Conservation (phyloP, 83 land plant genomes). For the Diphasiastrum complanatum region DNA sequence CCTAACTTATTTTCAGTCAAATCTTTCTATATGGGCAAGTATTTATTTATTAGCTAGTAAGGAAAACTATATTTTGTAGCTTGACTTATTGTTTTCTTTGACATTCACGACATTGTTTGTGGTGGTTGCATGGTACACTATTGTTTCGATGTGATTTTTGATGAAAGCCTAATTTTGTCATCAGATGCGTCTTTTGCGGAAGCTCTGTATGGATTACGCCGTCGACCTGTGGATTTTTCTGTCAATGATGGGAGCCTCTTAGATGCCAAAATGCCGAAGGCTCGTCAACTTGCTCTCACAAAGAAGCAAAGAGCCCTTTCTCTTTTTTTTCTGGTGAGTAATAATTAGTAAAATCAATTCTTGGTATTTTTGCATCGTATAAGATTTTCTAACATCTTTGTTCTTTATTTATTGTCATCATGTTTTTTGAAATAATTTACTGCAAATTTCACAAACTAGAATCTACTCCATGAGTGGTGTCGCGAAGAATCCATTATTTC, state of each 20-base stretch:
- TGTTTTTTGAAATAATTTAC: no score
- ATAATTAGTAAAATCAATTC: background rate
- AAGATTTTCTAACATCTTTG: no score
- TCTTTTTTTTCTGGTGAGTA: constrained; percentile 24
- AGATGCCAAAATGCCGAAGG: background rate
- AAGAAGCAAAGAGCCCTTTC: constrained; percentile 21
- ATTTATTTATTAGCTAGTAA: background rate
- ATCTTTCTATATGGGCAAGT: background rate
- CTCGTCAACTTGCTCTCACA: constrained; percentile 10
- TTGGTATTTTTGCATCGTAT: background rate
- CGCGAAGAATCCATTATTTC: background rate
- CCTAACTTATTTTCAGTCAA: background rate
- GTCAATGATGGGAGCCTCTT: background rate
- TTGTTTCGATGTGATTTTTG: no score
- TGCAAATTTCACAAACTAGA: no score
- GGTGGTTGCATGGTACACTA: no score
- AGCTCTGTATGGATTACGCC: constrained; percentile 25
- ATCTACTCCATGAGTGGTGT: background rate
- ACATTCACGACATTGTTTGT: no score
- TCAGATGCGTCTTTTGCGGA: constrained; percentile 37
- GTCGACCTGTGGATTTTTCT: constrained; percentile 8
- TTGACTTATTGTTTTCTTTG: background rate
- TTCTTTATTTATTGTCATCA: no score
- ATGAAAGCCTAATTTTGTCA: background rate
- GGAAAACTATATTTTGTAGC: background rate